phyloP scores from a whole-genome alignment of 2,329 filamentous ascomycete species.

The Paraconiothyrium brasiliense region DNA sequence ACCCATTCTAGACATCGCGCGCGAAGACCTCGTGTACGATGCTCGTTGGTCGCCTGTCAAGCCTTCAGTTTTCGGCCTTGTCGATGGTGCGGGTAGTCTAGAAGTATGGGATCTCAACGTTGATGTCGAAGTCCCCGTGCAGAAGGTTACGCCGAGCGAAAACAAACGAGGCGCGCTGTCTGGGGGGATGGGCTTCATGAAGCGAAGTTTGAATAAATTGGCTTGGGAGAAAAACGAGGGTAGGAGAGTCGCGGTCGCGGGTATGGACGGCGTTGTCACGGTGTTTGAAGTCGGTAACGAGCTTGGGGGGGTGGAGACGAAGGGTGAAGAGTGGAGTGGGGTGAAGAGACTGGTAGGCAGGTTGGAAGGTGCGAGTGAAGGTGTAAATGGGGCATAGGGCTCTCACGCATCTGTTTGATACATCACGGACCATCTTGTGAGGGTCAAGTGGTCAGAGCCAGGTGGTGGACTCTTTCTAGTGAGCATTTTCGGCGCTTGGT shows the following conservation, averaged over 20 bases:
- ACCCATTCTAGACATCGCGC: conserved; percentile 87
- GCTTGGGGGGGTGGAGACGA: conserved; percentile 84
- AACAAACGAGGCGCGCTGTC: conserved; percentile 50
- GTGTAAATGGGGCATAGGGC: conserved; percentile 33
- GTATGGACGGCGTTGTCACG: conserved; percentile 88
- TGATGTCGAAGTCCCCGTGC: conserved; percentile 90
- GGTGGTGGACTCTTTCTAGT: neutral
- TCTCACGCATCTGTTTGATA: neutral
- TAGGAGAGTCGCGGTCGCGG: conserved; percentile 85
- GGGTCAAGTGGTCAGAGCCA: conserved; percentile 4
- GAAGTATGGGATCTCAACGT: conserved; percentile 96
- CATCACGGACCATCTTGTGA: neutral
- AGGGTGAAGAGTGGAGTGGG: conserved; percentile 89
- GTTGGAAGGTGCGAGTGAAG: conserved; percentile 63
- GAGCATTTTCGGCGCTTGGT: conserved; percentile 11
- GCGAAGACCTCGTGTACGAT: conserved; percentile 97
- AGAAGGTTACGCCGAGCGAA: conserved; percentile 77
- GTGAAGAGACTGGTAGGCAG: conserved; percentile 89
- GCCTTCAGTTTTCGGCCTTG: conserved; percentile 91
- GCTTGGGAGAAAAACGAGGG: conserved; percentile 94
- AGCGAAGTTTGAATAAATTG: conserved; percentile 90
- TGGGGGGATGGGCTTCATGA: conserved; percentile 68
- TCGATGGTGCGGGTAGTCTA: conserved; percentile 89
- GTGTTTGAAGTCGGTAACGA: conserved; percentile 91
- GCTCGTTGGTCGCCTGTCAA: conserved; percentile 94